phyloP scores from a whole-genome alignment of 2,329 filamentous ascomycete genomes.

The Ascochyta rabiei region DNA sequence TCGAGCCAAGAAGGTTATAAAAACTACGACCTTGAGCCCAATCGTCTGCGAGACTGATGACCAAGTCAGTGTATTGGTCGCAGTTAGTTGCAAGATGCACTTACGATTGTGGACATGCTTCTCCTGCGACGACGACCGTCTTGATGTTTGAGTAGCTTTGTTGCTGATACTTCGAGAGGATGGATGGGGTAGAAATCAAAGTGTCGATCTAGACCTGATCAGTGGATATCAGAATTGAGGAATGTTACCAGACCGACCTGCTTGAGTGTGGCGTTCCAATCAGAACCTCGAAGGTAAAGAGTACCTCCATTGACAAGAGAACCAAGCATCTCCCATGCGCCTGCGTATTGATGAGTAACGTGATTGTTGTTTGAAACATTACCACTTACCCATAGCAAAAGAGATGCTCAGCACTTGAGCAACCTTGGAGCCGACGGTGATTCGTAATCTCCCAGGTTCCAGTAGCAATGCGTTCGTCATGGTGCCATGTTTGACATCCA shows the following conservation, averaged over 20 bases:
- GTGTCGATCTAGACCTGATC: constrained; percentile 54
- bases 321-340: constrained; percentile 65
- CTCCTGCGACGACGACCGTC: constrained; percentile 61
- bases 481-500: constrained; percentile 62
- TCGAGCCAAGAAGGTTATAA: constrained; percentile 64
- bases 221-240: neutral
- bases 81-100: constrained; percentile 2
- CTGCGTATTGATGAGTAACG: constrained; percentile 40
- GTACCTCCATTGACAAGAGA: constrained; percentile 64
- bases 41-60: constrained; percentile 56
- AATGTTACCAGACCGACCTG: constrained; percentile 46
- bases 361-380: neutral
- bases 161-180: constrained; percentile 59
- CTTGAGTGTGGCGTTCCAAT: constrained; percentile 56
- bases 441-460: constrained; percentile 58
- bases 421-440: constrained; percentile 58
- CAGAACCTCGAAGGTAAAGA: constrained; percentile 58
- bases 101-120: constrained; percentile 57
- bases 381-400: constrained; percentile 64
- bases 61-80: constrained; percentile 1
- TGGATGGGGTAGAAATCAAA: constrained; percentile 62
- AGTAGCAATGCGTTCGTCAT: constrained; percentile 61
- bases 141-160: constrained; percentile 58
- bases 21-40: constrained; percentile 55
- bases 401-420: constrained; percentile 64